Base-by-base conservation (phyloP, 2,329 filamentous ascomycete genomes). In the Amylocarpus encephaloides region DNA sequence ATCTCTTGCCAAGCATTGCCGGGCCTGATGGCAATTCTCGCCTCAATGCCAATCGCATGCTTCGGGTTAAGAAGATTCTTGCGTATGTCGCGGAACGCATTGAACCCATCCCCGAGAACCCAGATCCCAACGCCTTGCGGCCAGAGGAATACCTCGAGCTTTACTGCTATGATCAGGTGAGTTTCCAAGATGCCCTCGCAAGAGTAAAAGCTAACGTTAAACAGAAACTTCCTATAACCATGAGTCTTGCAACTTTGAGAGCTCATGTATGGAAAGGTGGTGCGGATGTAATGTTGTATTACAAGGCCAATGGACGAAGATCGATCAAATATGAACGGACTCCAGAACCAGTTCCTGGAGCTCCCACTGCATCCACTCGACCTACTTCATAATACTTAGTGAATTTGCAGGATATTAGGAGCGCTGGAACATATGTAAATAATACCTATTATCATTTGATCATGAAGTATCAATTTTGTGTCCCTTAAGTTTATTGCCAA, bases 21-120 rank as follows among this genome's bases (percentile, higher is more conserved):
- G 79, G 82, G 19, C 70, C 81, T 3, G 90, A 95, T 64, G 85
- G 75, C 46, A 95, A 92, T 67, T 92, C 91, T 58, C 84, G 93
- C 19, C 76, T 98, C 46, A 98, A 97, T 66, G 93, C 93, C 10
- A 98, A 97, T 65, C 82, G 92, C 49, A 97, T 98, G 93, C 76
- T 98, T 45, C 81, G 93, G 42, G 89, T 94, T 3, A 92, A 89
- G 71, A 98, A 98, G 74, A 93, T 98, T 18, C 71, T 97, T 51
- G 82, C 83, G 0, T 98, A 98, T 62, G 82, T 98, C 15, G 88
- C 90, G 1, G 93, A 98, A 68, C 80, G 91, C 48, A 92, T 98
- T 51, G 92, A 97, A 60, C 76, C 80, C 6, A 68, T 76, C n/a
- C 72, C 77, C 0, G 75, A 82, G 44, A 76, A 82, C 46, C 71